Base-by-base conservation (phyloP, 768 basidiomycete species). In the Lactarius tabidus region DNA sequence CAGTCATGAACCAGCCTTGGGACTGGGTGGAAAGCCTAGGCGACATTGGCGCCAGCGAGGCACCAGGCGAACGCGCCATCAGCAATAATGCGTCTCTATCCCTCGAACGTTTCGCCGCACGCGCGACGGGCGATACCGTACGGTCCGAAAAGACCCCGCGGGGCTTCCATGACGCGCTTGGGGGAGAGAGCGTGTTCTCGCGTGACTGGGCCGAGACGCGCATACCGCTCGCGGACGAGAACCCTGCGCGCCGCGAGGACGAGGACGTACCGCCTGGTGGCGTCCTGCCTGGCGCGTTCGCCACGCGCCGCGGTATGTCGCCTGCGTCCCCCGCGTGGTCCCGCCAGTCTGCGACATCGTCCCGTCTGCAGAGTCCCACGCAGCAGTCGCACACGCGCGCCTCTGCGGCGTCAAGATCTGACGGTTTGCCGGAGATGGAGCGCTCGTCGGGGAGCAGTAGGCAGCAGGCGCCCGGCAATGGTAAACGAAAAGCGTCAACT, bases 1-100 rank as follows among this genome's bases (percentile, higher is more conserved):
- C 83, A 2, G 87, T 92, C 20, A 78, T 84, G 63, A 90, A 91
- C 74, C 83, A 85, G 36, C 89, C 91, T 4, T 93, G 91, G 91
- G 91, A 93, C 73, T 93, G 91, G 90, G 84, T 87, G 8, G 91
- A 93, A 74, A 84, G 88, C 71, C 71, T 92, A 3, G 90, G 90
- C 10, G 87, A 89, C 59, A 77, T 80, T 3, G 64, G 79, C 9
- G 70, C 77, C 14, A 68, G 78, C 4, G 81, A 83, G 31, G 72
- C 79, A 71, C 18, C 77, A 72, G 65, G 71, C 78, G 59, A 51
- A 72, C 17, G 77, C 89, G 51, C 87, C 82, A 38, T 66, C 23
- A 60, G 61, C 73, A 93, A 93, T 71, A 78, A 85, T 4, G 82
- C 84, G 1, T 90, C 90, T 0, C 77, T 93, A 26, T 82, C 91